Base-by-base conservation (phyloP, 2,329 filamentous ascomycete species). In the Fusarium graminum region DNA sequence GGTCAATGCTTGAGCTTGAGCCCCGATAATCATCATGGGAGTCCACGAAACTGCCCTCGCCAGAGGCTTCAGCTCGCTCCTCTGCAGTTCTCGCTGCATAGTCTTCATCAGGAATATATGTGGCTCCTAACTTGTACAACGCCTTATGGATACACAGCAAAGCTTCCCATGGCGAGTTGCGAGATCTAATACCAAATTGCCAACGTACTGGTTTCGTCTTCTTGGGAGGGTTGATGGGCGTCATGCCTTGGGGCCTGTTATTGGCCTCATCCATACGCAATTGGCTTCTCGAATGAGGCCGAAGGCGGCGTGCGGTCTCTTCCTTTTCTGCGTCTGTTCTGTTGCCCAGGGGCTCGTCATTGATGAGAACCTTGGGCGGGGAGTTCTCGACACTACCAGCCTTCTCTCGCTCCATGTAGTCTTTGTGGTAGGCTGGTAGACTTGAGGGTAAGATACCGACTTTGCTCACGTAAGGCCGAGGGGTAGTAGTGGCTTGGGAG, bases 111-210 rank as follows among this genome's bases (percentile, higher is more conserved):
- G 85, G 82, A 5, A 97, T 88, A 90, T 96, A 98, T 47, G 93
- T 89, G 13, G 94, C 95, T 30, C 93, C 94, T 73, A 97, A 89
- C 69, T 94, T 94, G 62, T 89, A 85, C 41, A 99, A 82, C 1
- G 95, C 94, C 76, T 94, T 93, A 83, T 97, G 97, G 55, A 99
- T 95, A 73, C 94, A 97, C 26, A 97, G 82, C 78, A 99, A 91
- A 0, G 95, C 95, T 77, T 99, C 95, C 72, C 94, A 93, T 1
- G 95, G 95, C 55, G 93, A 91, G 74, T 98, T 99, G 46, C 95
- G 89, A 43, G 93, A 97, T 36, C 95, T 88, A 63, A 99, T 99
- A 56, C 95, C 95, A 75, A 99, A 99, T 76, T 99, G 95, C 95
- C 95, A 99, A 68, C 94, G 92, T 16, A 94, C 92, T 2, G 91